A percentile compares a stretch with the other conserved stretches of the same genome.
Evolutionary conservation across 2,329 filamentous ascomycete species (phyloP).

Genomic region (Colletotrichum trifolii): DNA sequence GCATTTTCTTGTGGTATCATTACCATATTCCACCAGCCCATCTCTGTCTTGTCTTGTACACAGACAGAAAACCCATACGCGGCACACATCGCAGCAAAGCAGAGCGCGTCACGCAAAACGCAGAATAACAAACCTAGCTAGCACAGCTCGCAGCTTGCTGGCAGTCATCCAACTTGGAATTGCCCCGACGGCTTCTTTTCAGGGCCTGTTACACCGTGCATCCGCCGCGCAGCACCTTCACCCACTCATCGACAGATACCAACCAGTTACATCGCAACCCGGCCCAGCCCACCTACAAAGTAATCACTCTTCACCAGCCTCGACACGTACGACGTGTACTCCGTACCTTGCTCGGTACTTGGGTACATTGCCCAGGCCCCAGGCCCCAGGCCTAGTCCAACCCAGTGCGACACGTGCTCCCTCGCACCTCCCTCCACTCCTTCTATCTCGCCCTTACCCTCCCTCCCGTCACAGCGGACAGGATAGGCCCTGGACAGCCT

Average conservation of each 20-base stretch:
- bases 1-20: too few relatives aligned
- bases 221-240: slow-evolving; percentile 19
- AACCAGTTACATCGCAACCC: not conserved
- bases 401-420: slow-evolving; percentile 30
- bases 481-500: too few relatives aligned
- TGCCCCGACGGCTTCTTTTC: slow-evolving; percentile 30
- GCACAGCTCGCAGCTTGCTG: not conserved
- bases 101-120: not conserved
- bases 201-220: slow-evolving; percentile 33
- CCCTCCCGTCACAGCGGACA: not conserved
- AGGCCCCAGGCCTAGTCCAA: slow-evolving; percentile 2
- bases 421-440: not conserved
- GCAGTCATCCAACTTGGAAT: slow-evolving; percentile 16
- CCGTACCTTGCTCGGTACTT: too few relatives aligned
- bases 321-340: too few relatives aligned
- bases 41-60: too few relatives aligned
- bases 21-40: too few relatives aligned
- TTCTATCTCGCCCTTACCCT: slow-evolving; percentile 1
- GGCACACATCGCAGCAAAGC: not conserved
- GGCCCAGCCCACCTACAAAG: slow-evolving; percentile 5
- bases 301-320: too few relatives aligned
- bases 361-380: not conserved
- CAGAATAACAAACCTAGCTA: not conserved
- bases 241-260: too few relatives aligned
- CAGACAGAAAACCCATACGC: too few relatives aligned